Percentiles rank a stretch among this genome's conserved stretches.
Evolutionary conservation across 1,284 basidiomycete species (phyloP).

Genomic region (Porodaedalea pini): DNA sequence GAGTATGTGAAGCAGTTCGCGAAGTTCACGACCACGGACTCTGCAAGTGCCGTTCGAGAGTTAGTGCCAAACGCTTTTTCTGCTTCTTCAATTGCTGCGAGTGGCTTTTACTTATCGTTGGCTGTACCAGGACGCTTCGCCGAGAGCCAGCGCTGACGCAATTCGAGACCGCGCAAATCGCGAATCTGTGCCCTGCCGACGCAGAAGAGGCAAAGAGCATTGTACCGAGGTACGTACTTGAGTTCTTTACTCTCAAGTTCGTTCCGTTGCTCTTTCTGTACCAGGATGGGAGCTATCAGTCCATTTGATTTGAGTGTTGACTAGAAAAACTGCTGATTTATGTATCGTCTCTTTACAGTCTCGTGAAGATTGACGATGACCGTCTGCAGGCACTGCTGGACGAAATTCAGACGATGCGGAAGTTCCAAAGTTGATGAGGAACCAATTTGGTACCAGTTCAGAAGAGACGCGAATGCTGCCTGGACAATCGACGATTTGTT

Average conservation of each 20-base stretch:
- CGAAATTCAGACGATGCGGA: slow-evolving; percentile 85
- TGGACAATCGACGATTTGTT: too few relatives aligned
- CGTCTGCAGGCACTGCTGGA: slow-evolving; percentile 75
- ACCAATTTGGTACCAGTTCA: too few relatives aligned
- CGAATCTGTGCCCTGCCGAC: slow-evolving; percentile 83
- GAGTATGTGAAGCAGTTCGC: slow-evolving; percentile 91
- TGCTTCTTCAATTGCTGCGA: neutral
- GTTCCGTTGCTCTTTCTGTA: neutral
- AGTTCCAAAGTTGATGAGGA: slow-evolving; percentile 81
- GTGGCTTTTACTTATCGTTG: neutral
- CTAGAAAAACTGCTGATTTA: slow-evolving; percentile 4
- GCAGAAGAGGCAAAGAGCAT: slow-evolving; percentile 91
- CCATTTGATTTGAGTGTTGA: too few relatives aligned
- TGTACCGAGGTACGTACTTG: slow-evolving; percentile 68
- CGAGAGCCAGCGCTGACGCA: slow-evolving; percentile 77
- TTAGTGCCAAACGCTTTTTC: slow-evolving; percentile 39
- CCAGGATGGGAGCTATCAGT: too few relatives aligned
- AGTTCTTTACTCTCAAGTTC: neutral
- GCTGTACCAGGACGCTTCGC: slow-evolving; percentile 56
- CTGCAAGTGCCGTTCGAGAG: slow-evolving; percentile 86
- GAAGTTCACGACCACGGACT: slow-evolving; percentile 85
- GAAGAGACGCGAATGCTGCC: too few relatives aligned
- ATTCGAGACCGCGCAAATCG: slow-evolving; percentile 91
- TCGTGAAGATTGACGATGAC: slow-evolving; percentile 86
- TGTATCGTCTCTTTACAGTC: slow-evolving; percentile 39